Conservation (phyloP, 2,329 filamentous ascomycete genomes). For the Penicillium brevicompactum region DNA sequence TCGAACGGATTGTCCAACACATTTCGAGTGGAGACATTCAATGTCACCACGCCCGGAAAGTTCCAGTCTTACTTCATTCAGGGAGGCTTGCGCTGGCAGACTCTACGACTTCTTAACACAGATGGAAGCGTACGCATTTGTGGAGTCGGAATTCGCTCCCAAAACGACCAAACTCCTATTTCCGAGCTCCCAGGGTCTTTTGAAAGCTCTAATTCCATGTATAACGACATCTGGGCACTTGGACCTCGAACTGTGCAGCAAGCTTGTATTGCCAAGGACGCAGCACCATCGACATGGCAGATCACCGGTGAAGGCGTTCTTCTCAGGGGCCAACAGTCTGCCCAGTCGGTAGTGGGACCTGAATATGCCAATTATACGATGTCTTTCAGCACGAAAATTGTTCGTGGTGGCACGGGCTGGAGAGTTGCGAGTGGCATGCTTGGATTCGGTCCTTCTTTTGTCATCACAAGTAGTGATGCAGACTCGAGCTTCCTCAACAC, state of each 20-base stretch:
- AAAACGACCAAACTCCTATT: conserved; percentile 1
- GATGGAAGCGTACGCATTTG: neutral
- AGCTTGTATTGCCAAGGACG: conserved; percentile 13
- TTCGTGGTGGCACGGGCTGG: conserved; percentile 18
- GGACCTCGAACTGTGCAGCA: conserved; percentile 16
- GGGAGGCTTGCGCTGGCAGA: conserved; percentile 20
- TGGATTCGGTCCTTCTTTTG: conserved; percentile 19
- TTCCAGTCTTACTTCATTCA: conserved; percentile 17
- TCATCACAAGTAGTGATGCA: conserved; percentile 13
- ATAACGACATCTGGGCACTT: conserved; percentile 21
- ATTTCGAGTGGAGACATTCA: conserved; percentile 21
- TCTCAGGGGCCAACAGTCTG: conserved; percentile 15
- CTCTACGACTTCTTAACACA: neutral
- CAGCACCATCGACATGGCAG: conserved; percentile 18
- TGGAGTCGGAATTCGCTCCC: neutral
- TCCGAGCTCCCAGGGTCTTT: conserved; percentile 10
- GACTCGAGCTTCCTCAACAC: conserved; percentile 5
- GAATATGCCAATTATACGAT: conserved; percentile 16
- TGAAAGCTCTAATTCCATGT: conserved; percentile 12
- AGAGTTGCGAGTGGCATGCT: conserved; percentile 12
- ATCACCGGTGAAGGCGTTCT: conserved; percentile 9
- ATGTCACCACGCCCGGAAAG: conserved; percentile 12
- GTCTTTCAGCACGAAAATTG: conserved; percentile 16
- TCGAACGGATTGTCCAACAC: conserved; percentile 16
- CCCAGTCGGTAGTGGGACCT: conserved; percentile 11